Base-by-base conservation (phyloP, 2,329 filamentous ascomycete species). In the Fonsecaea multimorphosa region DNA sequence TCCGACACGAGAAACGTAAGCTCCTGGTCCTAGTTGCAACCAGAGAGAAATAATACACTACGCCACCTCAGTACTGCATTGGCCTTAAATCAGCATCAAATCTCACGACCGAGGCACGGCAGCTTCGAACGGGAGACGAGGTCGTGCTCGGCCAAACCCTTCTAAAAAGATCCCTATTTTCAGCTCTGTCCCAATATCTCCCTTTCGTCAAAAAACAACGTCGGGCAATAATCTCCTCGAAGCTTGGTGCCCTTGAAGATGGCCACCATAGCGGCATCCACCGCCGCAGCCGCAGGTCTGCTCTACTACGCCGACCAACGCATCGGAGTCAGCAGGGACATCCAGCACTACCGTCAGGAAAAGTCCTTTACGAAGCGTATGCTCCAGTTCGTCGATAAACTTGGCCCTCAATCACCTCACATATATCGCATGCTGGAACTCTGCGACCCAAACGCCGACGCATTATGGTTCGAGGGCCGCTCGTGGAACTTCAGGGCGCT, bases 401-500 rank as follows among this genome's bases (percentile, higher is more conserved):
- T 81, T 1, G 80, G 78, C 6, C 79, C 79, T 59, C 74, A 76
- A 6, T 72, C 68, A 32, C 74, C 29, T 78, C 79, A 1, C 66
- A 61, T 81, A 12, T 83, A 82, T 69, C 76, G 74, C 49, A 74
- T 83, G 72, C 77, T 83, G 3, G 75, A 79, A 66, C 73, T 75
- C 27, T 76, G 77, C 0, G 74, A 81, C 34, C 75, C 75, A 2
- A 73, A 76, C 16, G 76, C 69, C 2, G 79, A 83, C 52, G 79
- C 78, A 3, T 70, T 83, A 9, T 83, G 81, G 80, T 83, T 83
- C 72, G 82, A 84, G 66, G 77, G 80, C 1, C 79, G 77, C 66
- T 78, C 75, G 3, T 83, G 80, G 81, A 82, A 78, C 2, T 84
- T 83, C 70, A 74, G 70, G 1, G 76, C 70, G 54, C 66, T 67